phyloP scores from a whole-genome alignment of 2,329 filamentous ascomycete species.

The Arthroderma sp. region DNA sequence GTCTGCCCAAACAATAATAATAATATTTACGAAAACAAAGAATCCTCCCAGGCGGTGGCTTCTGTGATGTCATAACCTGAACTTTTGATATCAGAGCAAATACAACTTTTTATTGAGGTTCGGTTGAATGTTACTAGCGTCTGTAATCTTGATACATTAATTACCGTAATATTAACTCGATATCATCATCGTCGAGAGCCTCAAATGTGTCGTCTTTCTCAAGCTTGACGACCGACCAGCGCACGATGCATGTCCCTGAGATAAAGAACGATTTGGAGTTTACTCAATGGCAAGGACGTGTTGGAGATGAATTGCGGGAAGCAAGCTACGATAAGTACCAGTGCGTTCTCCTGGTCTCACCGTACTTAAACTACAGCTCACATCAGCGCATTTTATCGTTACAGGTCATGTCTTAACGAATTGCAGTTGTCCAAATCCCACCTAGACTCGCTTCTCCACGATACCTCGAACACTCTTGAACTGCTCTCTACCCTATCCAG shows the following conservation, averaged over 20 bases:
- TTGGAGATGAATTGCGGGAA: constrained; percentile 58
- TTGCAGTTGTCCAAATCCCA: constrained; percentile 68
- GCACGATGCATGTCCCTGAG: constrained; percentile 10
- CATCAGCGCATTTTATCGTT: constrained; percentile 2
- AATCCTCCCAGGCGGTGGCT: too few relatives aligned
- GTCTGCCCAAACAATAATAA: too few relatives aligned
- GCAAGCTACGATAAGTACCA: constrained; percentile 76
- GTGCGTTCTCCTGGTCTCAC: constrained; percentile 34
- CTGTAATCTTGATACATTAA: too few relatives aligned
- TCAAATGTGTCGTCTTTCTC: too few relatives aligned
- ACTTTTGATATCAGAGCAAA: too few relatives aligned
- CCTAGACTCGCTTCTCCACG: constrained; percentile 62
- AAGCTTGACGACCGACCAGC: too few relatives aligned
- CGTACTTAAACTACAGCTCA: not conserved
- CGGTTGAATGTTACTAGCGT: too few relatives aligned
- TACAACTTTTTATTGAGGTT: too few relatives aligned
- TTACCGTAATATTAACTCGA: too few relatives aligned
- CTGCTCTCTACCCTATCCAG: constrained; percentile 66
- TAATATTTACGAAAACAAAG: too few relatives aligned
- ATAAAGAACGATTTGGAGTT: constrained; percentile 48
- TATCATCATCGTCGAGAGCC: too few relatives aligned
- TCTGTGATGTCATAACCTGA: too few relatives aligned
- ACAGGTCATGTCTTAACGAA: constrained; percentile 65
- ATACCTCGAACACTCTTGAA: constrained; percentile 62
- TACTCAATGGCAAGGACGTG: constrained; percentile 42